phyloP scores from a whole-genome alignment of 192 early-diverging fungal species.

The Backusella sp. region DNA sequence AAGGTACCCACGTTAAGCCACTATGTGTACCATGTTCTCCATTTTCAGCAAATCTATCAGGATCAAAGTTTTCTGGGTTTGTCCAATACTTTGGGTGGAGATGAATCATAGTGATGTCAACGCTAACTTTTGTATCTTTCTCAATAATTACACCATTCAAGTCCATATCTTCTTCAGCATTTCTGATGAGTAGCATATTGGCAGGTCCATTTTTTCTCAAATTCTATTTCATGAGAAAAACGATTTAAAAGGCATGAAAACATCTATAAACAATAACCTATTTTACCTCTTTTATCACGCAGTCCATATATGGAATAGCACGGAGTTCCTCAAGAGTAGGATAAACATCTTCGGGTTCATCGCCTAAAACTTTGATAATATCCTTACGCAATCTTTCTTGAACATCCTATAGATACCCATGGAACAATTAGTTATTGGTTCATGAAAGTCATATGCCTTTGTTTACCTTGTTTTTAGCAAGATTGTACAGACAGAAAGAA shows the following conservation, averaged over 20 bases:
- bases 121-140: constrained; percentile 39
- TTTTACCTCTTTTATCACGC: constrained; percentile 26
- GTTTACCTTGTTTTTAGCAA: constrained; percentile 39
- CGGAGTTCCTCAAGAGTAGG: constrained; percentile 24
- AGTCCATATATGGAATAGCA: constrained; percentile 21
- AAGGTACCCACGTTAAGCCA: constrained; percentile 42
- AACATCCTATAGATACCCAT: constrained; percentile 11
- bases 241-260: background rate
- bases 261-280: background rate
- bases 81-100: constrained; percentile 24
- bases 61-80: constrained; percentile 26
- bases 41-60: constrained; percentile 28
- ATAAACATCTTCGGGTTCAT: constrained; percentile 18
- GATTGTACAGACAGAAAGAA: constrained; percentile 42
- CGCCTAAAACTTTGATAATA: constrained; percentile 18
- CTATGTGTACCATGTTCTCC: constrained; percentile 8
- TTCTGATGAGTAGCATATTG: background rate
- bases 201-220: background rate
- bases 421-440: background rate
- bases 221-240: background rate
- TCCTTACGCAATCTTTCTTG: constrained; percentile 34
- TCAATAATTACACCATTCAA: constrained; percentile 39
- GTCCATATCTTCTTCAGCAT: constrained; percentile 18
- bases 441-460: background rate
- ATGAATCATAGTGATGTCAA: constrained; percentile 24